phyloP scores from a whole-genome alignment of 257 asterid species.

The Sherardia arvensis region DNA sequence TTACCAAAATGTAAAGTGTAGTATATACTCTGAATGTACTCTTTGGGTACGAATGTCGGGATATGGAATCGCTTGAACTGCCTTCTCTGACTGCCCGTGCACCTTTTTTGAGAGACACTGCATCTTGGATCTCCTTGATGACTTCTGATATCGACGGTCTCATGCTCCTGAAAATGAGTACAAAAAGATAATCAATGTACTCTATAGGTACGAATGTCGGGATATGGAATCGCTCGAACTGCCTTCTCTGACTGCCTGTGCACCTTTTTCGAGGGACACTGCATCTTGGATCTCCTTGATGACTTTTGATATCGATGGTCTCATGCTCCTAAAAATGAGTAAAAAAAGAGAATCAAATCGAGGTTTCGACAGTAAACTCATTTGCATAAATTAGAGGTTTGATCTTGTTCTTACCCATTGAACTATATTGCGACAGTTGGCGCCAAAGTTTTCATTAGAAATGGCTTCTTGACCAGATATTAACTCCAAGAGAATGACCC shows the following conservation, averaged over 20 bases:
- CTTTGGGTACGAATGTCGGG: conserved; percentile 45
- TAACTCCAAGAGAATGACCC: conserved; percentile 91
- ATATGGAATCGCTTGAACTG: conserved; percentile 63
- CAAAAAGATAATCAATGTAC: too few species aligned
- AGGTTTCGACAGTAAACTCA: too few species aligned
- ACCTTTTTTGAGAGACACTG: conserved; percentile 60
- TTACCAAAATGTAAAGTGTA: too few species aligned
- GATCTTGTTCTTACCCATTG: conserved; percentile 99
- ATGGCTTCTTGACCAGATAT: conserved; percentile 98
- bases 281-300: conserved; percentile 95
- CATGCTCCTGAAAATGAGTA: conserved; percentile 49
- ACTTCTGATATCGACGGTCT: conserved; percentile 95
- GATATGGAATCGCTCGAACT: conserved; percentile 71
- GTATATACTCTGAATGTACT: conserved; percentile 56
- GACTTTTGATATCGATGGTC: conserved; percentile 91
- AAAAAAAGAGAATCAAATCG: neutral
- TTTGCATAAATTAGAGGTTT: too few species aligned
- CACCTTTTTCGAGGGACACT: conserved; percentile 55
- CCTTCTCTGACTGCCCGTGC: conserved; percentile 60
- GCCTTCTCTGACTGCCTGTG: conserved; percentile 57
- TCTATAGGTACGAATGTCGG: conserved; percentile 29
- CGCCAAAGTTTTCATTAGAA: conserved; percentile 77
- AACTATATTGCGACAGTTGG: conserved; percentile 83
- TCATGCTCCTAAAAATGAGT: conserved; percentile 51
- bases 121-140: conserved; percentile 88